Base-by-base conservation (phyloP, 768 basidiomycete species). In the Crassisporium funariophilum region DNA sequence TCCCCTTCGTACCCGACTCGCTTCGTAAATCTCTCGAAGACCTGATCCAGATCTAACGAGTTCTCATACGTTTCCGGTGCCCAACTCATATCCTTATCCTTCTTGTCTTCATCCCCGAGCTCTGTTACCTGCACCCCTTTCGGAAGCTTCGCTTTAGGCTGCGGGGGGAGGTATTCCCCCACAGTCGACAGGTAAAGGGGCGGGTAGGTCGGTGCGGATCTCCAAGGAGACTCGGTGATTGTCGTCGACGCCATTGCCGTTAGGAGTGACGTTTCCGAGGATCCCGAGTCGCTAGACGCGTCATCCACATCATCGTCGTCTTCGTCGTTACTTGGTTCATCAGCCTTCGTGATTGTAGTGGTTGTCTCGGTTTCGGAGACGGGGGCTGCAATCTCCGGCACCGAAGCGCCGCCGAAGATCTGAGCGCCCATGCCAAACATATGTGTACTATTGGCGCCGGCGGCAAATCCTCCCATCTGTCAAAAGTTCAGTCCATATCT, bases 21-120 rank as follows among this genome's bases (percentile, higher is more conserved):
- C 57, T 82, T 81, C 41, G 81, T 82, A 60, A 97, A 98, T 13
- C 81, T 76, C 56, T 94, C 87, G 62, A 98, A 98, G 3, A 91
- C 81, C 44, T 83, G 82, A 64, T 98, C 95, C 34, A 90, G 74
- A 35, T 86, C 74, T 38, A 88, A 60, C 11, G 87, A 86, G 59
- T 88, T 84, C 67, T 94, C 93, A 61, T 91, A 95, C 15, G 77
- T 72, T 63, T 95, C 93, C 4, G 79, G 68, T 9, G 73, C 64
- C 91, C 85, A 88, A 12, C 68, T 69, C 16, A 74, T 66, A 45
- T 72, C 53, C 15, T 61, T 59, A 20, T 51, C 52, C 21, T 57
- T 55, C 33, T 52, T 55, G 36, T 54, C 54, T 16, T 58, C 56
- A 17, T 56, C 59, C 22, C 45, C 68, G 20, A 68, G 67, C 20